phyloP scores from a whole-genome alignment of 2,329 filamentous ascomycete genomes.

The Dichotomopilus funicola region DNA sequence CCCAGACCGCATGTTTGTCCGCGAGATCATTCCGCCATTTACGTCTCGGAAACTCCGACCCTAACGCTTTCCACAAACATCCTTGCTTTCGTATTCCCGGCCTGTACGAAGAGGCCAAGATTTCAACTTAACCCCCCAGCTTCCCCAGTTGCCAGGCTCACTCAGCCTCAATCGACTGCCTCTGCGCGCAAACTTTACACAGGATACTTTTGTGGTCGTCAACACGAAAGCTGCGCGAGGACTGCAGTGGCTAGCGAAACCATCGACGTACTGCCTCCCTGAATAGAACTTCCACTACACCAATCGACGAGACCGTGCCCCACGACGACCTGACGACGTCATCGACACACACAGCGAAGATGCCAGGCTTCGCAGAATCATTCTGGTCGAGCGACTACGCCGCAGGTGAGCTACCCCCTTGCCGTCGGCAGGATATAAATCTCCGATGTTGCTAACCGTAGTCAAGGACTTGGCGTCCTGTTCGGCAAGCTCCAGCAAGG shows the following conservation, averaged over 20 bases:
- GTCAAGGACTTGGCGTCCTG: slow-evolving; percentile 73
- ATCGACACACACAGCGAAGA: slow-evolving; percentile 37
- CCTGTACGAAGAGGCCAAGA: not conserved
- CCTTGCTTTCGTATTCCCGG: not conserved
- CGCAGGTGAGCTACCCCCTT: slow-evolving; percentile 54
- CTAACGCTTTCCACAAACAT: not conserved
- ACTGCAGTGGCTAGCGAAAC: slow-evolving; percentile 5
- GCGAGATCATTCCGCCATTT: not conserved
- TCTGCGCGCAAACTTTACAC: slow-evolving; percentile 12
- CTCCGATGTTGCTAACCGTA: slow-evolving; percentile 15
- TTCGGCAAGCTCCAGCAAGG: slow-evolving; percentile 97
- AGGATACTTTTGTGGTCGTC: slow-evolving; percentile 8
- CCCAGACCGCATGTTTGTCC: no score
- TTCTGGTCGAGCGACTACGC: slow-evolving; percentile 99
- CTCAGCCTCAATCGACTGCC: slow-evolving; percentile 18
- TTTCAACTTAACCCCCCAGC: slow-evolving; percentile 2
- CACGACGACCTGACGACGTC: not conserved
- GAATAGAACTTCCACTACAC: no score
- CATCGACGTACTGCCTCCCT: not conserved
- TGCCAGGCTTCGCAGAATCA: slow-evolving; percentile 88
- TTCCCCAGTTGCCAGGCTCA: not conserved
- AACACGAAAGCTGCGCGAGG: slow-evolving; percentile 6
- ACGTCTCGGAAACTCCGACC: not conserved
- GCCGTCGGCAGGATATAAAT: not conserved
- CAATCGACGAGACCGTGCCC: not conserved